Base-by-base conservation (phyloP, 2,329 filamentous ascomycete genomes). In the Pseudocercospora vitis region DNA sequence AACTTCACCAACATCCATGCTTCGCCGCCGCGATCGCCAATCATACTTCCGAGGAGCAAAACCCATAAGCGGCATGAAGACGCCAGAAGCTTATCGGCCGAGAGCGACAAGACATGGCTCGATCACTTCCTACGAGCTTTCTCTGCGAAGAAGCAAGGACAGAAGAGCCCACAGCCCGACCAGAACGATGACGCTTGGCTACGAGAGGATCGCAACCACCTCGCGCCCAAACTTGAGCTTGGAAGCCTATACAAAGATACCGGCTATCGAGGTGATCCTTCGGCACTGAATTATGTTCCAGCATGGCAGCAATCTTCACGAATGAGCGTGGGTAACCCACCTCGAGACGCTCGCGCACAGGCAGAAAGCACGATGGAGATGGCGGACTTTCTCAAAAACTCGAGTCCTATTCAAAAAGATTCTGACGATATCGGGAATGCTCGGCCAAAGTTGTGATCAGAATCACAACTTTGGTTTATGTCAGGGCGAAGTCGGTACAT, bases 261-360 rank as follows among this genome's bases (percentile, higher is more conserved):
- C 4, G 39, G 45, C 33, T 48, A 52, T 50, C n/a, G 40, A 9
- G 29, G 3, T 7, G 46, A 48, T 7, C 29, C 14, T 39, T 21
- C 42, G 2, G 42, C 18, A n/a, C 35, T 18, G 7, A 44, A 47
- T 9, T 31, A 48, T 12, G 37, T 46, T 16, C 53, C 49, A 14
- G 44, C 31, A 11, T 52, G 53, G 49, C 35, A 52, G 18, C 37
- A 52, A 8, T 45, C 42, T 12, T 24, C 42, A 19, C 28, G 42
- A 19, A 45, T 45, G 42, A 45, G 42, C 14, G 42, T 45, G 2
- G 42, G 42, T 19, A 24, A 24, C 3, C 42, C 42, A 31, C 24
- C 24, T 14, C n/a, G 24, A 28, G 89, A 69, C 91, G 88, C 68
- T 90, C 86, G 11, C 87, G 87, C 18, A 44, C 42, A 50, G 88